Evolutionary conservation across 441 rosid species (phyloP), one percentile per base, ranked within the genome.

Genomic region (Brassica balearica): DNA sequence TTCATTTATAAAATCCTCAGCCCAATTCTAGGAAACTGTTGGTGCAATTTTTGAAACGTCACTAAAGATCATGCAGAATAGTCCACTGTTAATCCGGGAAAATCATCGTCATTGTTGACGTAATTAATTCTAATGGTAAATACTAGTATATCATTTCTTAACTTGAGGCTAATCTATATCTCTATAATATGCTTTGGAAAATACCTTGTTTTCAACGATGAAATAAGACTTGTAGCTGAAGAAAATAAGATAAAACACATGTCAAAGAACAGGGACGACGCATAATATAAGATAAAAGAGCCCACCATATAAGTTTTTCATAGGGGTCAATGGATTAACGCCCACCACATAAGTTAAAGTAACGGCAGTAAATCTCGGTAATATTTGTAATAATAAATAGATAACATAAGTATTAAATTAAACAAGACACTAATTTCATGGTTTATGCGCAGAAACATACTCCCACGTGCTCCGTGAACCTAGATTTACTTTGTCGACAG

Each of bases 401-500:
- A 29, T 29, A 29, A 29, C 34, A 29, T 4, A 5, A 34, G 38
- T 34, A 34, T 34, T 34, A 38, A 38, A 38, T 43, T 43, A 43
- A 43, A 11, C 10, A 43, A 43, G 51, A 43, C 14, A 43, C 53
- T 43, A 43, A 65, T 65, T 34, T 66, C 12, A 74, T 62, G 69
- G 64, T 58, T 19, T 8, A 63, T 55, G 75, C 4, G 64, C 59
- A 22, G 60, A 65, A 65, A 67, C 15, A 72, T 29, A 69, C 14
- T 27, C 71, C 87, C 93, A 90, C 87, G 89, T 86, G 89, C 83
- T 84, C 63, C 85, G 48, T 19, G 11, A 59, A 63, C 78, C 90
- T 36, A 88, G 78, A 75, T 81, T 51, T 59, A 83, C 83, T 75
- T 73, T 80, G 65, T 76, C 78, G 27, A 63, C 77, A 81, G 81